phyloP scores from a whole-genome alignment of 2,329 filamentous ascomycete genomes.

The Didymellaceae sp. region DNA sequence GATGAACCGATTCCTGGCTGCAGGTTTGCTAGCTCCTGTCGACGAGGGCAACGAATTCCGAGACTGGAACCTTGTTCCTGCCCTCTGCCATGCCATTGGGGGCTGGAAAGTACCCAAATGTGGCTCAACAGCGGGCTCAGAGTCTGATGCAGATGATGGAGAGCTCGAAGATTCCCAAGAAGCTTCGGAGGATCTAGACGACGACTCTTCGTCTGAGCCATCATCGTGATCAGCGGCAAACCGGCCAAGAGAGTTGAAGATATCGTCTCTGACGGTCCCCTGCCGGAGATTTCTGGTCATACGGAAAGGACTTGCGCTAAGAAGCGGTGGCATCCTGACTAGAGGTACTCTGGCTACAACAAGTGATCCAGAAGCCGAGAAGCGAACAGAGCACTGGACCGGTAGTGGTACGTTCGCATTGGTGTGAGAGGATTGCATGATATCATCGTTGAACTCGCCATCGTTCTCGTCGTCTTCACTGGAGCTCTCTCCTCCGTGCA shows the following conservation, averaged over 20 bases:
- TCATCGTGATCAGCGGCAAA: conserved; percentile 29
- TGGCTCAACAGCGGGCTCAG: conserved; percentile 49
- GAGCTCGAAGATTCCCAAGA: conserved; percentile 49
- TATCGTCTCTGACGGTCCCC: conserved; percentile 51
- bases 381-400: conserved; percentile 64
- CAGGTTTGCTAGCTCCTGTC: conserved; percentile 34
- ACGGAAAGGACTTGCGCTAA: conserved; percentile 33
- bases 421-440: conserved; percentile 62
- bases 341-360: conserved; percentile 56
- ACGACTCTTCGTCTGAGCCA: conserved; percentile 34
- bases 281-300: conserved; percentile 37
- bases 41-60: conserved; percentile 53
- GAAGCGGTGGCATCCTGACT: conserved; percentile 43
- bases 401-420: conserved; percentile 70
- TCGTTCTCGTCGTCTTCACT: conserved; percentile 81
- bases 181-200: conserved; percentile 35
- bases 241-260: conserved; percentile 70
- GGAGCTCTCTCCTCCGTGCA: conserved; percentile 72
- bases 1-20: conserved; percentile 66
- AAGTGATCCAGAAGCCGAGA: conserved; percentile 63
- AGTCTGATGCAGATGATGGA: conserved; percentile 46
- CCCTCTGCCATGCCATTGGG: conserved; percentile 60
- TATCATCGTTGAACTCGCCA: conserved; percentile 52
- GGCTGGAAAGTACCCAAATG: conserved; percentile 55
- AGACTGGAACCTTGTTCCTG: conserved; percentile 62